Percentiles rank a stretch among this genome's conserved stretches.
These are phyloP conservation scores for Xylaria arbuscula DNA, from an alignment of 2,329 filamentous ascomycete genomes.

Conservation along the genomic window DNA sequence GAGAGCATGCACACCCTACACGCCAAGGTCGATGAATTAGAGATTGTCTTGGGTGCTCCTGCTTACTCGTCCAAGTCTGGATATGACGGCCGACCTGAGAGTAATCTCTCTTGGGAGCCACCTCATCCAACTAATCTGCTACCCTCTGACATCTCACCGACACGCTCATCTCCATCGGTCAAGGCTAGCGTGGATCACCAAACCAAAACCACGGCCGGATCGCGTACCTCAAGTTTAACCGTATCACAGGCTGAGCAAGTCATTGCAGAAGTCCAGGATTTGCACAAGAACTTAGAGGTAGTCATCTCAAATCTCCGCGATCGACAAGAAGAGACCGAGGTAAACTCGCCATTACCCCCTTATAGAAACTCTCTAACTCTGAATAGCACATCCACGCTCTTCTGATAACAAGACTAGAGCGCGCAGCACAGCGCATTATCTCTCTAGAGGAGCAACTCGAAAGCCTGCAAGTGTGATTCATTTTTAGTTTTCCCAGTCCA, in stretches of 20 bases:
- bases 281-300: slow-evolving; percentile 62
- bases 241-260: slow-evolving; percentile 50
- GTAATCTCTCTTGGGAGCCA: slow-evolving; percentile 47
- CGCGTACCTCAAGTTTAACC: slow-evolving; percentile 35
- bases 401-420: slow-evolving; percentile 67
- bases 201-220: slow-evolving; percentile 4
- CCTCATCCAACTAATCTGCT: slow-evolving; percentile 46
- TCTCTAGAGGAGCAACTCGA: slow-evolving; percentile 68
- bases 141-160: slow-evolving; percentile 36
- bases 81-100: slow-evolving; percentile 17
- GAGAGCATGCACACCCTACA: slow-evolving; percentile 53
- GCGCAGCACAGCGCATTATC: slow-evolving; percentile 67
- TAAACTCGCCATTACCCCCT: slow-evolving; percentile 48
- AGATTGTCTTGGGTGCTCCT: slow-evolving; percentile 44
- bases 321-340: slow-evolving; percentile 70
- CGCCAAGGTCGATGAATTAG: slow-evolving; percentile 58
- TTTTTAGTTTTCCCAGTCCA: background rate
- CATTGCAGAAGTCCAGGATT: slow-evolving; percentile 55
- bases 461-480: slow-evolving; percentile 61
- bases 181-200: slow-evolving; percentile 24
- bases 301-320: slow-evolving; percentile 63
- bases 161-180: slow-evolving; percentile 34
- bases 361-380: slow-evolving; percentile 41
- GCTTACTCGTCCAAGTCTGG: slow-evolving; percentile 33
- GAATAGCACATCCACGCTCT: slow-evolving; percentile 69